Evolutionary conservation across 2,329 filamentous ascomycete genomes (phyloP).

Genomic region (Nothopassalora personata): DNA sequence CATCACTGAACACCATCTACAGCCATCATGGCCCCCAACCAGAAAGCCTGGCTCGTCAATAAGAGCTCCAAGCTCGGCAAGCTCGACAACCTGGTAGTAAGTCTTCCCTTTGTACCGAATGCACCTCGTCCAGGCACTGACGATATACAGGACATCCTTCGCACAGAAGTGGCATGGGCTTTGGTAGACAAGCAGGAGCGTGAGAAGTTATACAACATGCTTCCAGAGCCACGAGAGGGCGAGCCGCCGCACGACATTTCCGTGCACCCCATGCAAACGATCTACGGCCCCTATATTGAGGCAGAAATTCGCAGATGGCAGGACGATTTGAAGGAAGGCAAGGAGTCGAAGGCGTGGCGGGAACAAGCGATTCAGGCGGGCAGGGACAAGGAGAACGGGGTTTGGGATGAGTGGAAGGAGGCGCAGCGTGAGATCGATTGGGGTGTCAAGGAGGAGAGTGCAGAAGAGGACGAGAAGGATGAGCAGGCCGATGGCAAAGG

Average conservation of each 20-base stretch:
- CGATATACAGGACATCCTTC: constrained; percentile 25
- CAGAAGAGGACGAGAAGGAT: constrained; percentile 1
- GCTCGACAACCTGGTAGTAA: constrained; percentile 20
- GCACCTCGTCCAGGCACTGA: not conserved
- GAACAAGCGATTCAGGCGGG: constrained; percentile 50
- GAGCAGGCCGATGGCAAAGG: not conserved
- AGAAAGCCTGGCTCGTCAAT: constrained; percentile 27
- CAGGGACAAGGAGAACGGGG: constrained; percentile 47
- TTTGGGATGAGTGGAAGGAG: constrained; percentile 54
- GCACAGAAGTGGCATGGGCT: constrained; percentile 28
- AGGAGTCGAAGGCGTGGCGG: constrained; percentile 54
- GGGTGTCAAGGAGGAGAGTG: constrained; percentile 34
- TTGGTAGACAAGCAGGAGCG: constrained; percentile 21
- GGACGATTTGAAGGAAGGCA: constrained; percentile 48
- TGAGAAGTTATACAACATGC: constrained; percentile 26
- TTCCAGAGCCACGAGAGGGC: constrained; percentile 24
- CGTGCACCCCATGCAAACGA: constrained; percentile 35
- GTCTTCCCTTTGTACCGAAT: not conserved
- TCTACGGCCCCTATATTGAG: constrained; percentile 46
- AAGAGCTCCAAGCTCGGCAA: constrained; percentile 26
- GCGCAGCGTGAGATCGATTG: constrained; percentile 52
- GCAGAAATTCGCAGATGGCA: constrained; percentile 52
- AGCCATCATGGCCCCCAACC: constrained; percentile 12
- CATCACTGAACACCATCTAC: not conserved
- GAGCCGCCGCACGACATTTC: constrained; percentile 35